These are phyloP conservation scores for Lepidium africanum DNA, from an alignment of 345 rosid species.

Conservation along the genomic window DNA sequence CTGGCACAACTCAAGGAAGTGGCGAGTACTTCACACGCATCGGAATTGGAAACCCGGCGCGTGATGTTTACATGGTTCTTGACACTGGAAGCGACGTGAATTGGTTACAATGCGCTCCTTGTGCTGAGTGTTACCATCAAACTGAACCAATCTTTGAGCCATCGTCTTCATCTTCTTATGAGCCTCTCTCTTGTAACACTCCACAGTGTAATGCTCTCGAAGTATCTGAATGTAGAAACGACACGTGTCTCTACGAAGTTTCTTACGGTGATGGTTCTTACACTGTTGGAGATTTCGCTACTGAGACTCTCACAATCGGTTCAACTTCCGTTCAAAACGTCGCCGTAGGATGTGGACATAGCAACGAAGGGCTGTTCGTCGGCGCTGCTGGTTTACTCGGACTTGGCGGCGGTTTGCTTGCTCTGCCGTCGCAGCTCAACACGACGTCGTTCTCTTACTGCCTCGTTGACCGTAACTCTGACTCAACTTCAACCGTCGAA, in stretches of 20 bases:
- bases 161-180: constrained; percentile 50
- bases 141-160: constrained; percentile 86
- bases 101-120: constrained; percentile 88
- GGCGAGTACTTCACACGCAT: constrained; percentile 92
- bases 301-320: constrained; percentile 67
- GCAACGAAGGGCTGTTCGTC: constrained; percentile 64
- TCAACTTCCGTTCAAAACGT: constrained; percentile 46
- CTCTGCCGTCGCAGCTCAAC: constrained; percentile 72
- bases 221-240: constrained; percentile 55
- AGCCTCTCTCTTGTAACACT: constrained; percentile 55
- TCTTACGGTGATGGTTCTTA: constrained; percentile 90
- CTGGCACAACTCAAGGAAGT: constrained; percentile 82
- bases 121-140: constrained; percentile 84
- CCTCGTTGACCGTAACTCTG: constrained; percentile 90
- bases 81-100: constrained; percentile 91
- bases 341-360: constrained; percentile 87
- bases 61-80: constrained; percentile 59
- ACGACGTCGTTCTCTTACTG: constrained; percentile 66
- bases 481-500: constrained; percentile 65
- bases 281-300: constrained; percentile 75
- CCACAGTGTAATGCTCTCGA: constrained; percentile 61
- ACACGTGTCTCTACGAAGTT: constrained; percentile 69
- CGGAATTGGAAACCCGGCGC: constrained; percentile 74
- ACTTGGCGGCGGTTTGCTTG: constrained; percentile 76
- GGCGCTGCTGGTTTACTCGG: constrained; percentile 92